Evolutionary conservation across 2,329 filamentous ascomycete species (phyloP), one percentile per base, ranked within the genome.

Genomic region (Aspergillus japonicus): DNA sequence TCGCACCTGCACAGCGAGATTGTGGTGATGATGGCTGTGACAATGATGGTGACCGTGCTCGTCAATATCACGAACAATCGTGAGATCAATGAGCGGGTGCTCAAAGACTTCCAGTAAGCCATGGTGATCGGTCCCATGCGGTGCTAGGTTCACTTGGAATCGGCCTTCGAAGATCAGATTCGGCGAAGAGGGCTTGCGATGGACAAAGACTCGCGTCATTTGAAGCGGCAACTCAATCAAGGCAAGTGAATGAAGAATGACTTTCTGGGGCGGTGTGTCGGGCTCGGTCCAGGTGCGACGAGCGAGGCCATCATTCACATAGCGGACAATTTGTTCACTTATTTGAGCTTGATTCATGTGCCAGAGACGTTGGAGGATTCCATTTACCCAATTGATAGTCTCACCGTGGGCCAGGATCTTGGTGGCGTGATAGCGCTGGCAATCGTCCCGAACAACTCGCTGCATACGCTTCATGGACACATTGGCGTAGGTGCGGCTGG

Each of bases 301-400:
- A n/a, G 61, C 61, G 16, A 65, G 57, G 14, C 60, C 57, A 16
- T 42, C 39, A 50, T 65, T 65, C 50, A 65, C 47, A 7, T 65
- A 62, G 23, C 53, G 62, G 1, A 65, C 57, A 12, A 65, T 50
- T 11, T 53, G 50, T 6, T 62, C 56, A 29, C 59, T 57, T n/a
- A 65, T 59, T 7, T 24, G 57, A 5, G 21, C 39, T 33, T 65
- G 59, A 54, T 65, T 64, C 49, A 64, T 60, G 47, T 65, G 62
- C 63, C 63, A 65, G 19, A 62, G 33, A 11, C 53, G 62, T 7
- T 53, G 55, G 1, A 65, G 19, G 11, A 59, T 29, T 4, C 29
- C 23, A n/a, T 65, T 65, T 12, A 62, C 33, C 63, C 63, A 65
- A 29, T 64, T 52, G 16, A 65, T 56, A 14, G 56, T 57, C 23